These are phyloP conservation scores for Camelina sativa DNA, from an alignment of 345 rosid genomes.

Conservation along the genomic window DNA sequence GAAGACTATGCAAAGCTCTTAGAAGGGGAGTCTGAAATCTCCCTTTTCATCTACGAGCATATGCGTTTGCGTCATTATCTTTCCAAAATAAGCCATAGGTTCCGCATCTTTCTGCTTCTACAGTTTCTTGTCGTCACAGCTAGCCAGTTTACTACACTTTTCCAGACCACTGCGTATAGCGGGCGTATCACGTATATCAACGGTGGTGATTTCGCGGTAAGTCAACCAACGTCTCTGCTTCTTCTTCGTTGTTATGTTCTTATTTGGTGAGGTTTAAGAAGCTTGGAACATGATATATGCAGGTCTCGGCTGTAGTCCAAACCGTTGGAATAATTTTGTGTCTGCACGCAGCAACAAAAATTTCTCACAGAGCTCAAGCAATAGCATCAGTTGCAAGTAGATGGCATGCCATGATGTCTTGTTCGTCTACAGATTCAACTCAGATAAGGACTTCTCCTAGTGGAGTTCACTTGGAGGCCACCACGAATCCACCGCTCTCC, in stretches of 20 bases:
- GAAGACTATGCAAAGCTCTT: constrained; percentile 74
- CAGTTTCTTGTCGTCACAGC: constrained; percentile 76
- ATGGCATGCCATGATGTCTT: constrained; percentile 91
- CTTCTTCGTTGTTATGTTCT: background rate
- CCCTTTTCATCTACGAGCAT: constrained; percentile 72
- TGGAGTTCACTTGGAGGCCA: constrained; percentile 53
- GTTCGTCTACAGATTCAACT: constrained; percentile 54
- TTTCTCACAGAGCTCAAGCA: constrained; percentile 86
- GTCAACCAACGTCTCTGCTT: constrained; percentile 32
- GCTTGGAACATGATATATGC: constrained; percentile 21
- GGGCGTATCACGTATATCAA: constrained; percentile 69
- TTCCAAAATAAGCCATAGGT: constrained; percentile 96
- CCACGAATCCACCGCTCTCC: constrained; percentile 42
- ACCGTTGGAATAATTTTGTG: constrained; percentile 80
- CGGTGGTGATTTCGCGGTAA: constrained; percentile 91
- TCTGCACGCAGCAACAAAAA: constrained; percentile 88
- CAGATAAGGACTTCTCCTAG: constrained; percentile 57
- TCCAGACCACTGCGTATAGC: constrained; percentile 73
- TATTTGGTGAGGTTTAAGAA: constrained; percentile 12
- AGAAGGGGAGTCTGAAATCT: constrained; percentile 70
- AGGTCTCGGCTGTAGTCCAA: constrained; percentile 86
- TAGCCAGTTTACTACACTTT: constrained; percentile 73
- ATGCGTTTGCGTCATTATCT: constrained; percentile 72
- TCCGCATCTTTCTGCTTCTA: constrained; percentile 82
- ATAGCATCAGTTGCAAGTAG: constrained; percentile 70